Conservation (phyloP, 2,329 filamentous ascomycete species). For the Calonectria honghensis region DNA sequence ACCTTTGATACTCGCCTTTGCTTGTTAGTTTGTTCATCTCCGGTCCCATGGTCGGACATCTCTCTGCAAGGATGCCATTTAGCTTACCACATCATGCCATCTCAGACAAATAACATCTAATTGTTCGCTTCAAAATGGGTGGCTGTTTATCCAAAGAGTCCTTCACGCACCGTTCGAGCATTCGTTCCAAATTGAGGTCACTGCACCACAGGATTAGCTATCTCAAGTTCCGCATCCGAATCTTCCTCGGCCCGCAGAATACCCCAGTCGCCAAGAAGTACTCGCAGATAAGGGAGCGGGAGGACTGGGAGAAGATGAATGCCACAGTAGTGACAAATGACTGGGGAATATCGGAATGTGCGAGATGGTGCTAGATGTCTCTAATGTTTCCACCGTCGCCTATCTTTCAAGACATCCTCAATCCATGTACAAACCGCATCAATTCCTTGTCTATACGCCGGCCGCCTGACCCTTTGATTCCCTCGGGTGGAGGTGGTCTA, state of each 20-base stretch:
- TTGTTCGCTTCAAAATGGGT: background rate
- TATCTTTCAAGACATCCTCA: background rate
- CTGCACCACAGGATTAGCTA: background rate
- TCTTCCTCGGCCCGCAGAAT: slow-evolving; percentile 2
- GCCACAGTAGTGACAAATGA: background rate
- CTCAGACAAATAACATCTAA: background rate
- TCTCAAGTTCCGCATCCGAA: background rate
- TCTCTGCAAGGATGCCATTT: background rate
- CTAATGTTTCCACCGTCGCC: background rate
- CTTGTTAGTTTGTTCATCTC: background rate
- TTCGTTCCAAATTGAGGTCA: background rate
- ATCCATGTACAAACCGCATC: slow-evolving; percentile 1
- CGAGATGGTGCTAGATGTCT: slow-evolving; percentile 3
- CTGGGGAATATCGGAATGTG: background rate
- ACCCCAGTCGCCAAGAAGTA: background rate
- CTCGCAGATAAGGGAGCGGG: background rate
- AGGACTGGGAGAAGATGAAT: slow-evolving; percentile 2
- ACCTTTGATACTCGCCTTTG: background rate
- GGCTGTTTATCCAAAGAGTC: background rate
- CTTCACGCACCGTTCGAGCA: background rate
- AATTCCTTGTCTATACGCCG: background rate
- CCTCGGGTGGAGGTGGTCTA: background rate
- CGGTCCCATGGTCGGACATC: background rate
- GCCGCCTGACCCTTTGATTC: background rate
- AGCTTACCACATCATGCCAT: background rate